Evolutionary conservation across 352 stramenopile species (phyloP), one percentile per base, ranked within the genome.

Genomic region (Lagenidium sp.): DNA sequence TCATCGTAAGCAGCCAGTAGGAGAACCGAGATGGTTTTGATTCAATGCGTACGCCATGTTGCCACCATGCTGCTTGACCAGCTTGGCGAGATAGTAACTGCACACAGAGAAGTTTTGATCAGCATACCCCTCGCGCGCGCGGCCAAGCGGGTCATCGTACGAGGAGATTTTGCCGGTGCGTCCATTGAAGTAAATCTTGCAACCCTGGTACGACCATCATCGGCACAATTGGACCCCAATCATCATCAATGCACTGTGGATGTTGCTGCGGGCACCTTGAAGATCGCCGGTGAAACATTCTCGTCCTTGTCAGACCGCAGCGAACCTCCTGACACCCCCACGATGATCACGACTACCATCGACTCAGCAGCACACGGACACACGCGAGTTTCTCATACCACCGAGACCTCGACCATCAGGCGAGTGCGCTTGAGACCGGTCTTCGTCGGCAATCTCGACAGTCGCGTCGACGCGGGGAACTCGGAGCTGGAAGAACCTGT

Each of bases 21-120:
- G 18, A 43, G 19, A 48, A 41, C 6, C 26, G 25, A 40, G 8
- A 15, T n/a, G n/a, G n/a, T n/a, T n/a, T n/a, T n/a, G n/a, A n/a
- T n/a, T n/a, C n/a, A n/a, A n/a, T n/a, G n/a, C 34, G 15, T 44
- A 92, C 79, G 57, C 75, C 30, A 87, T 67, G 24, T 65, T 81
- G 43, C 71, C 80, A 16, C 77, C 77, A 45, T 93, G 65, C 7
- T 88, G 68, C 46, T 86, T 48, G 11, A 87, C 77, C 20, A 93
- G 47, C 52, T 93, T 93, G 16, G 71, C 71, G 35, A 90, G 57
- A 43, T 82, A 85, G 53, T 90, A 93, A 24, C 80, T 93, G 44
- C 30, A 19, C 16, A 36, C 10, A 51, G 44, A 23, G 12, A 47
- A n/a, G n/a, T n/a, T n/a, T n/a, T n/a, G n/a, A n/a, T n/a, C n/a